Evolutionary conservation across 208 protist genomes (phyloP).

Genomic region (Spongospora subterranea): DNA sequence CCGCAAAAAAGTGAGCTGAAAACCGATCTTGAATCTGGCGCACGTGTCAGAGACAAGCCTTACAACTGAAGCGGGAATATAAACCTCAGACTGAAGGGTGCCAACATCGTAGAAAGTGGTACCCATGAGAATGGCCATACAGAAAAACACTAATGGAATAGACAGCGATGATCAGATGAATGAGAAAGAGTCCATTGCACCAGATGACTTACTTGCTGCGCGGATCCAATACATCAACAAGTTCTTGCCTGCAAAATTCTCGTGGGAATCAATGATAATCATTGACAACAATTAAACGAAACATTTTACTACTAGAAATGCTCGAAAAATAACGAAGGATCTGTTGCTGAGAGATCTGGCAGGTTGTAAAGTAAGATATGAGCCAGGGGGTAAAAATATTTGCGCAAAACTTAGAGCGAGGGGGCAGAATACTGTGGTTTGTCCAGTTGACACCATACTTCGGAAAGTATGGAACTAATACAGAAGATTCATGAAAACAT

Average conservation of each 20-base stretch:
- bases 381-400: too few species aligned
- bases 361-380: too few species aligned
- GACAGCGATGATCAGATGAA: neutral
- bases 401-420: too few species aligned
- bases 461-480: too few species aligned
- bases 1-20: conserved; percentile 41
- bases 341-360: too few species aligned
- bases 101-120: conserved; percentile 48
- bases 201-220: conserved; percentile 44
- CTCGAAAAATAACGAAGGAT: too few species aligned
- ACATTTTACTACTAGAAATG: too few species aligned
- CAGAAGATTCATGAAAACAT: too few species aligned
- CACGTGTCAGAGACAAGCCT: neutral
- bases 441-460: too few species aligned
- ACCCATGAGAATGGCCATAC: conserved; percentile 37
- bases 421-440: too few species aligned
- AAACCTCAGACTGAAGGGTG: conserved; percentile 5
- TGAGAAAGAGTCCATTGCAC: neutral
- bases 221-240: conserved; percentile 43
- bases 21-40: conserved; percentile 48
- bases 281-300: too few species aligned
- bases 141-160: neutral
- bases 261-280: neutral
- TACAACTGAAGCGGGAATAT: neutral
- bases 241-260: conserved; percentile 8